Base-by-base conservation (phyloP, 164 flowering plant species). In the Taxillus chinensis region DNA sequence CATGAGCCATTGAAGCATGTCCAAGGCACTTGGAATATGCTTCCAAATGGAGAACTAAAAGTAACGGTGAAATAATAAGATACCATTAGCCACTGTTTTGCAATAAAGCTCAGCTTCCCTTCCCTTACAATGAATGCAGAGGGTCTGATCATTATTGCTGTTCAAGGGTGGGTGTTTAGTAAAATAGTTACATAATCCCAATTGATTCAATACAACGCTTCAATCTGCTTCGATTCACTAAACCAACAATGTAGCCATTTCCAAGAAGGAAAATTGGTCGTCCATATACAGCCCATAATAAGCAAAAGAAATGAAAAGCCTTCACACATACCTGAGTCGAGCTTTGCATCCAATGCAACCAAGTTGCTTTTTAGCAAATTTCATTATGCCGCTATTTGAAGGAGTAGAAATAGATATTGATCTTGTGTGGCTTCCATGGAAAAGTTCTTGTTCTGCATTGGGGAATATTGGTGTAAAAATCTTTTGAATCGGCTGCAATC, bases 91-190 rank as follows among this genome's bases (percentile, higher is more conserved):
- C 40, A 95, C 90, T 10, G 96, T 79, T 74, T 87, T 91, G 80
- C 95, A 86, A 69, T 95, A 95, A 9, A 95, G 74, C 73, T 95
- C 97, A 42, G 96, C 96, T 80, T 95, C 96, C 72, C 96, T 84
- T 72, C 96, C 97, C 70, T 87, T 95, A 80, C 99, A 95, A 71
- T 89, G 96, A 50, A 86, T 63, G 63, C 99, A 95, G 42, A 95
- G 80, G 64, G 93, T 80, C 75, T 75, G 79, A 66, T 85, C 85
- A 62, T 77, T 66, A 67, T 85, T 74, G 67, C 97, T 93, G 92
- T 40, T 56, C 9, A 48, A 46, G 55, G 64, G 56, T 37, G 27
- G 27, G 27, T 27, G 27, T 27, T 27, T 27, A 27, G 27, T 27
- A 27, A 27, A 27, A 27, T 27, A 27, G 27, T 27, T 27, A 27